Evolutionary conservation across 179 eudicot species (phyloP), one percentile per base, ranked within the genome.

Genomic region (Corrigiola litoralis): DNA sequence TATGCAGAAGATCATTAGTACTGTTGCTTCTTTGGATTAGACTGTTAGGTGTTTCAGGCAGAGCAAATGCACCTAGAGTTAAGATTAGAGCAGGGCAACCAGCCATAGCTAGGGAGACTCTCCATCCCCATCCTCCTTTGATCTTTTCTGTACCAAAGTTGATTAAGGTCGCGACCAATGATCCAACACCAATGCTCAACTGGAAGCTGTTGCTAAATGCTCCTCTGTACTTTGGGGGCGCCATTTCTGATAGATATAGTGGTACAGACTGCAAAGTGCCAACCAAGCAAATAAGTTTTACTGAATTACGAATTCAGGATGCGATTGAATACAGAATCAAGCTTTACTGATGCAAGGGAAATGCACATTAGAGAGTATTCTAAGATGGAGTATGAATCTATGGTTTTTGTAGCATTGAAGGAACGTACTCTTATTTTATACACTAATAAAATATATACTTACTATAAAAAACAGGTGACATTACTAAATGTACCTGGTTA

Each of bases 21-120:
- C 27, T 29, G 53, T 25, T 47, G 53, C 72, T 66, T 60, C 65
- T 75, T 75, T 75, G 79, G 54, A 75, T 71, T 8, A 75, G 59
- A 38, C 75, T 75, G 67, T 75, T 75, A 12, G 79, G 75, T 32
- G 79, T 75, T 41, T 75, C 79, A 7, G 79, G 75, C 37, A 75
- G 79, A 36, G 44, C 18, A 5, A 75, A 54, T 47, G 79, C 75
- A 10, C 80, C 80, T 21, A 59, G 1, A 6, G 70, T 66, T 61
- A 76, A 32, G 49, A 76, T 47, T 14, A 41, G 11, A 10, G 80
- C 73, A 53, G 76, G 80, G 31, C 56, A 6, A 3, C 54, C 65
- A 8, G 69, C 72, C 47, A 21, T 37, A 41, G 60, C 68, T 66
- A 75, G 32, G 36, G 79, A 75, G 12, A 75, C 38, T 10, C 79